These are phyloP conservation scores for Pythium grandisporangium DNA, from an alignment of 352 stramenopile species.

Conservation along the genomic window DNA sequence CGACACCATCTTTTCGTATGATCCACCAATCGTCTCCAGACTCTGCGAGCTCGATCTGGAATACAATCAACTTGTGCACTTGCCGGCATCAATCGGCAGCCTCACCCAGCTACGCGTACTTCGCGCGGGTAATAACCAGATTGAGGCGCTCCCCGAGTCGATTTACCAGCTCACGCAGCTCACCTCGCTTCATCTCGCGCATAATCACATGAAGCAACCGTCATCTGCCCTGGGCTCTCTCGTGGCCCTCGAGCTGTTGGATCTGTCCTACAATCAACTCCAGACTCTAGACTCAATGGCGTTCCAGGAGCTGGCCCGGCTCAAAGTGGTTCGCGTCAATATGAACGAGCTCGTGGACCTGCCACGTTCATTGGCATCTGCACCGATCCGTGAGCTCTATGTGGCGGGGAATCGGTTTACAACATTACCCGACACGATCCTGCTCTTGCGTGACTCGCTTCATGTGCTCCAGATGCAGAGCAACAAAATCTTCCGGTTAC, in stretches of 20 bases:
- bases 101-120: constrained; percentile 31
- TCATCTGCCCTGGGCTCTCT: constrained; percentile 20
- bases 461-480: constrained; percentile 48
- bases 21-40: background rate
- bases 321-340: constrained; percentile 33
- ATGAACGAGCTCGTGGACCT: constrained; percentile 39
- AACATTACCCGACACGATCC: constrained; percentile 28
- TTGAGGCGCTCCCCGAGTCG: constrained; percentile 23
- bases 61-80: constrained; percentile 36
- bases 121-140: constrained; percentile 33
- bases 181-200: constrained; percentile 26
- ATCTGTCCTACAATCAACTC: constrained; percentile 67
- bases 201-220: constrained; percentile 38
- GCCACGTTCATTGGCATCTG: constrained; percentile 23
- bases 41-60: constrained; percentile 58
- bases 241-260: constrained; percentile 21
- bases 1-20: constrained; percentile 24
- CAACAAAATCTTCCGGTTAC: constrained; percentile 57
- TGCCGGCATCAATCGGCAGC: constrained; percentile 32
- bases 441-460: constrained; percentile 32
- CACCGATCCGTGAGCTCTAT: constrained; percentile 36
- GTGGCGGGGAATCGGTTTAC: constrained; percentile 51
- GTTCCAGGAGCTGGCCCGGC: constrained; percentile 22
- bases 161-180: constrained; percentile 26
- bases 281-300: constrained; percentile 28